Conservation (phyloP, 805 yeast genomes). For the Cyberlindnera misumaiensis region DNA sequence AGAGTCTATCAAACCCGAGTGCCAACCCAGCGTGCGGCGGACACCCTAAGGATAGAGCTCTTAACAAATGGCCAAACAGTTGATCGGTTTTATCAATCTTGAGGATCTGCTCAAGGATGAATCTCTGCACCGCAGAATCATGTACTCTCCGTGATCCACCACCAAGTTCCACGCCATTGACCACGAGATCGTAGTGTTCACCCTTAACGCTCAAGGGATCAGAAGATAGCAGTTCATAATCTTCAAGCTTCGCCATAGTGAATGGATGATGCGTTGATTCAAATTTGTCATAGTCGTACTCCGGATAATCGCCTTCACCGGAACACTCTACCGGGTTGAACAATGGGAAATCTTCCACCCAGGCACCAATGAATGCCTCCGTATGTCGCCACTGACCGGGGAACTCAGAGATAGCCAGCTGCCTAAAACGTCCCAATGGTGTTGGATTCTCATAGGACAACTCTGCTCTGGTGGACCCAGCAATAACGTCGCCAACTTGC, state of each 20-base stretch:
- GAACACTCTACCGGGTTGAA: conserved; percentile 66
- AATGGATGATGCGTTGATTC: conserved; percentile 95
- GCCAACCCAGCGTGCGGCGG: conserved; percentile 99
- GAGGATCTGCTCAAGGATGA: conserved; percentile 59
- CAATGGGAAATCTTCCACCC: conserved; percentile 93
- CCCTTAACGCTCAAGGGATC: conserved; percentile 68
- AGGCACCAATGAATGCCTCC: conserved; percentile 49
- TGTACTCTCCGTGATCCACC: conserved; percentile 97
- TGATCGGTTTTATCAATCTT: conserved; percentile 49
- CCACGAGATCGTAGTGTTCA: conserved; percentile 88
- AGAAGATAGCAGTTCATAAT: conserved; percentile 46
- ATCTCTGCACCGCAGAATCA: conserved; percentile 71
- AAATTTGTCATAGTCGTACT: conserved; percentile 40
- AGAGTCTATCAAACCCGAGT: conserved; percentile 86
- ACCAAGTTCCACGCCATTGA: conserved; percentile 93
- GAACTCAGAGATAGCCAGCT: conserved; percentile 51
- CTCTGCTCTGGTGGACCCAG: conserved; percentile 66
- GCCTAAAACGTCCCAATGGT: conserved; percentile 83
- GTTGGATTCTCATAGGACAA: conserved; percentile 88
- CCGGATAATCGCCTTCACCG: conserved; percentile 43
- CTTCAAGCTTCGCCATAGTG: conserved; percentile 79
- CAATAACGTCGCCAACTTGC: conserved; percentile 65
- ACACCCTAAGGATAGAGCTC: conserved; percentile 82
- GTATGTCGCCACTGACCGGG: conserved; percentile 39
- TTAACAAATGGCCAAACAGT: conserved; percentile 79